Evolutionary conservation across 2,329 filamentous ascomycete species (phyloP), one percentile per base, ranked within the genome.

Genomic region (Lasiodiplodia hormozganensis): DNA sequence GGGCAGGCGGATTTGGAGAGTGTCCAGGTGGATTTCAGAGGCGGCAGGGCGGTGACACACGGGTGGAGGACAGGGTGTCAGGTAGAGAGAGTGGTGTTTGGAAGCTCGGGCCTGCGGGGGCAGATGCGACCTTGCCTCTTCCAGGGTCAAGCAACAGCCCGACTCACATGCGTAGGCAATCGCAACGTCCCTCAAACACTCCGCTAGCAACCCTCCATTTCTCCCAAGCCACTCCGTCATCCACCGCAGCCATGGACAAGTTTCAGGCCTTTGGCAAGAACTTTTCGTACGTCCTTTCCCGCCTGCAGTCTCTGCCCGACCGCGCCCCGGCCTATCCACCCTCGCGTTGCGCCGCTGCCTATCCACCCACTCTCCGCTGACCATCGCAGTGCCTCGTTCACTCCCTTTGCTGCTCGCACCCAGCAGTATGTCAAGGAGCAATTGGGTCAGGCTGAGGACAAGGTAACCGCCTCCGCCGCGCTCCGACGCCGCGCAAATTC

Each of bases 381-480:
- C 78, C 78, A 21, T 79, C 89, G 77, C 77, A 94, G 94, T 78
- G 91, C 92, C 72, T 90, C 90, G 74, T 92, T 98, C 82, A 94
- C 93, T 73, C 96, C 96, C 43, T 97, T 97, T 80, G 94, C 94
- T 72, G 92, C 93, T 77, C 92, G 95, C 78, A 97, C 94, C 68
- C 93, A 97, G 82, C 96, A 99, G 85, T 96, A 95, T 85, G 93
- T 97, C 80, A 97, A 97, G 86, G 96, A 99, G 84, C 94, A 97
- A 84, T 88, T 98, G 71, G 96, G 96, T 64, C 93, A 96, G 82
- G 93, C 89, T 71, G 94, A 97, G 73, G 96, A 98, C 82, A 97
- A 96, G 90, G 92, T 94, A 74, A 69, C 75, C 47, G 60, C 14
- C 23, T 67, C 49, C 70, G 36, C 56, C 21, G 23, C 43, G 12